Percentiles rank a stretch among this genome's conserved stretches.
phyloP scores from a whole-genome alignment of 2,329 filamentous ascomycete species.

The Purpureocillium takamizusanense region DNA sequence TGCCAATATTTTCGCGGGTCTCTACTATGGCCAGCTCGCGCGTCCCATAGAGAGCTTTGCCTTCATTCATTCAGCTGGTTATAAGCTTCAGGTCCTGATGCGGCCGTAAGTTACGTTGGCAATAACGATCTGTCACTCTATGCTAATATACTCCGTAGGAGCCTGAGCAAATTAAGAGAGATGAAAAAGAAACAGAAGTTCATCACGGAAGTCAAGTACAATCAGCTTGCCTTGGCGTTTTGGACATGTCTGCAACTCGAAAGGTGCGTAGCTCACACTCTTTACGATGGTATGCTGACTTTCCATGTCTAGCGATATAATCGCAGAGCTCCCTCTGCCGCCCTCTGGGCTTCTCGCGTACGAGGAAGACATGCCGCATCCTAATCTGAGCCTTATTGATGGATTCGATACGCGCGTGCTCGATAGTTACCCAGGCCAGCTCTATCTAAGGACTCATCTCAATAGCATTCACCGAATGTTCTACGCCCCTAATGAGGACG shows the following conservation, averaged over 20 bases:
- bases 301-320: slow-evolving; percentile 73
- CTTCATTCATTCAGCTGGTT: slow-evolving; percentile 48
- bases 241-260: slow-evolving; percentile 94
- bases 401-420: slow-evolving; percentile 38
- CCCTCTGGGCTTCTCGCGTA: slow-evolving; percentile 53
- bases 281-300: no score
- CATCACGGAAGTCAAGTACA: slow-evolving; percentile 36
- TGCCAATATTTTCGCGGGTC: slow-evolving; percentile 70
- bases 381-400: slow-evolving; percentile 40
- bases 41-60: slow-evolving; percentile 77
- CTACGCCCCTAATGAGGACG: slow-evolving; percentile 36
- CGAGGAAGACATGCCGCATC: slow-evolving; percentile 58
- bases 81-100: slow-evolving; percentile 61
- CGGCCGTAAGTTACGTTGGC: slow-evolving; percentile 51
- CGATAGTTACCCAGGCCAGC: slow-evolving; percentile 52
- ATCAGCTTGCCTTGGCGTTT: slow-evolving; percentile 67
- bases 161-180: slow-evolving; percentile 37
- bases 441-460: slow-evolving; percentile 55
- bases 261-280: slow-evolving; percentile 41
- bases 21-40: slow-evolving; percentile 84
- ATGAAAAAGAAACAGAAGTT: slow-evolving; percentile 26
- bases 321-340: slow-evolving; percentile 69
- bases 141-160: slow-evolving; percentile 22
- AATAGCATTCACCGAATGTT: slow-evolving; percentile 53
- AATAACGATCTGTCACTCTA: no score